Base-by-base conservation (phyloP, 108 stramenopile genomes). In the Pseudonitzschia delicatissima region DNA sequence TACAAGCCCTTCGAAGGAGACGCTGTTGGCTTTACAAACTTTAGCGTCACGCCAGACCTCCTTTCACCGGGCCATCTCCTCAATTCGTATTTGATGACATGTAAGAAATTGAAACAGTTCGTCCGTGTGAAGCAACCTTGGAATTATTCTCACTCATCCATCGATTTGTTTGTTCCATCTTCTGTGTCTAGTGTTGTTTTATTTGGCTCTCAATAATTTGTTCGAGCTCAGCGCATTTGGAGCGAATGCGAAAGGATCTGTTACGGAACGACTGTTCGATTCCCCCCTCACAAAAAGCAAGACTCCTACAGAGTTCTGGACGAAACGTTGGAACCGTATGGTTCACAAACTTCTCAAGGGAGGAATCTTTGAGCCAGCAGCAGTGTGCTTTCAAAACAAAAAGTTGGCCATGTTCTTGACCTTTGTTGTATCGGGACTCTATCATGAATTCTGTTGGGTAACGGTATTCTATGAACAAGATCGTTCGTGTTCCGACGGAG, bases 381-480 rank as follows among this genome's bases (percentile, higher is more conserved):
- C 51, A 55, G 68, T 77, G 31, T 57, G 39, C 28, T 65, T 40
- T 12, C 6, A 21, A 2, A 57, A 34, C 45, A 29, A 73, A 13
- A 67, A 36, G 25, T 36, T 72, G 13, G 72, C 81, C 11, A 62
- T 79, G 48, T 57, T 75, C 15, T n/a, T 57, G 1, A 68, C 81
- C 21, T 82, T 82, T 66, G n/a, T 82, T 17, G 66, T 53, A 8
- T 82, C 81, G 9, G 84, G 84, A 34, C 20, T 85, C 35, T 63
- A 81, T 31, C 84, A 85, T 42, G 84, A 85, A 34, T 81, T 79
- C 47, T 66, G 66, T 21, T 78, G 74, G 62, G 23, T 49, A 15
- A 39, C 66, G 20, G 42, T 78, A 1, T 85, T 78, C 49, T 65
- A 63, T 57, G 34, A 79, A 44, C 42, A 59, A 31, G 40, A 32